Conservation (phyloP, 192 early-diverging fungal species). For the Phycomyces blakesleeanus region DNA sequence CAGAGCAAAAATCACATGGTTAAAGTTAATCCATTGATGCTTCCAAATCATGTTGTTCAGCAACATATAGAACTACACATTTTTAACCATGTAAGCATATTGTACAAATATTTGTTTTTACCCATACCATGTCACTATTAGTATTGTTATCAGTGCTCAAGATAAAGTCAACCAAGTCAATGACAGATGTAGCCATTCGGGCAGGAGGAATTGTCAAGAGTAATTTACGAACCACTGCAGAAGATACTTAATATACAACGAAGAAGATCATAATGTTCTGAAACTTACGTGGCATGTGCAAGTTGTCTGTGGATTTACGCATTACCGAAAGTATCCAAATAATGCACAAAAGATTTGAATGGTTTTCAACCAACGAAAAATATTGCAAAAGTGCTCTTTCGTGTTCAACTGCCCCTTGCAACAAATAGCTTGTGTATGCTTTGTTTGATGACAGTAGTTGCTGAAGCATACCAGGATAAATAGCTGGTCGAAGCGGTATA, state of each 20-base stretch:
- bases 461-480: conserved; percentile 16
- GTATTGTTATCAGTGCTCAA: conserved; percentile 35
- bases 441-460: conserved; percentile 23
- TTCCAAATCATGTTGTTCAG: conserved; percentile 72
- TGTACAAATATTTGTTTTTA: background rate
- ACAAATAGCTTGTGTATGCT: conserved; percentile 19
- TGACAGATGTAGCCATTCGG: conserved; percentile 65
- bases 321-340: conserved; percentile 58
- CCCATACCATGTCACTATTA: conserved; percentile 21
- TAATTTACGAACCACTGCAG: conserved; percentile 54
- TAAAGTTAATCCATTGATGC: conserved; percentile 61
- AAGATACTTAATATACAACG: background rate
- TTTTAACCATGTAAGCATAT: background rate
- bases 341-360: conserved; percentile 61
- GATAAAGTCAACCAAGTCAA: conserved; percentile 65
- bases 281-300: conserved; percentile 29
- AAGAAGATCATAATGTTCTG: conserved; percentile 1
- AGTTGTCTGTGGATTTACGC: conserved; percentile 29
- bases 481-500: conserved; percentile 6
- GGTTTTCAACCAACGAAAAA: conserved; percentile 57
- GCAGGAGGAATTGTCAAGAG: conserved; percentile 66
- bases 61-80: conserved; percentile 28
- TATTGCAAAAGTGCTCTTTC: conserved; percentile 43
- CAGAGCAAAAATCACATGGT: conserved; percentile 68
- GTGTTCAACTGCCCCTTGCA: conserved; percentile 27